Evolutionary conservation across 768 basidiomycete species (phyloP).

Genomic region (Scleroderma citrinum): DNA sequence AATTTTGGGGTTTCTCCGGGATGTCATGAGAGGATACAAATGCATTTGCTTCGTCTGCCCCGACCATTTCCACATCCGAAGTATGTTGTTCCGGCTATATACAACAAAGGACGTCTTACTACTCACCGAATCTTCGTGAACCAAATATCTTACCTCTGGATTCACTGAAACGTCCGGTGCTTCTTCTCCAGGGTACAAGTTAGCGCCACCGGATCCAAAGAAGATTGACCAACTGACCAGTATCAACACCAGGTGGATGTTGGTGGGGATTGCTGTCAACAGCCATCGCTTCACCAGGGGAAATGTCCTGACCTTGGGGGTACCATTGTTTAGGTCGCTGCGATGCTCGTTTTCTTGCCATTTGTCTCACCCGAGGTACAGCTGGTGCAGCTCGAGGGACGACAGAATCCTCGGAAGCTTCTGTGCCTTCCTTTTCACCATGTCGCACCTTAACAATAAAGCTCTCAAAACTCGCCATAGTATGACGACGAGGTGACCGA

Average conservation of each 20-base stretch:
- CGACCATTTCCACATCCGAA: background rate
- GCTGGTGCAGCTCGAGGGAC: background rate
- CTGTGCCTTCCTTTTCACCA: background rate
- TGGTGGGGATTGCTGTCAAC: background rate
- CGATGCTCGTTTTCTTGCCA: background rate
- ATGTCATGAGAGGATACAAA: too few species aligned
- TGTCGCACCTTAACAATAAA: constrained; percentile 10
- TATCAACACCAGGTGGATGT: constrained; percentile 6
- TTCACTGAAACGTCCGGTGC: background rate
- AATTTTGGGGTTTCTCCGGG: too few species aligned
- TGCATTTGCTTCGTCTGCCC: background rate
- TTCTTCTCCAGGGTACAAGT: background rate
- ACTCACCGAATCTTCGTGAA: too few species aligned
- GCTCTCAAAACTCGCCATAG: constrained; percentile 11
- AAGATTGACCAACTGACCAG: constrained; percentile 17
- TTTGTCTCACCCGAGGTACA: background rate
- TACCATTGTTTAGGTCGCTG: background rate
- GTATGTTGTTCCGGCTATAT: background rate
- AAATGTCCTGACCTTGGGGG: background rate
- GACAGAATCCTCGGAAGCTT: constrained; percentile 7
- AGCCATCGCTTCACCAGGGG: background rate
- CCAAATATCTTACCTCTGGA: background rate
- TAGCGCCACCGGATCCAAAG: constrained; percentile 5
- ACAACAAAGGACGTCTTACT: too few species aligned
- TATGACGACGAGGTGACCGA: background rate